A percentile compares a stretch with the other conserved stretches of the same genome.
phyloP scores from a whole-genome alignment of 257 asterid species.

The Solanum lignicaule region DNA sequence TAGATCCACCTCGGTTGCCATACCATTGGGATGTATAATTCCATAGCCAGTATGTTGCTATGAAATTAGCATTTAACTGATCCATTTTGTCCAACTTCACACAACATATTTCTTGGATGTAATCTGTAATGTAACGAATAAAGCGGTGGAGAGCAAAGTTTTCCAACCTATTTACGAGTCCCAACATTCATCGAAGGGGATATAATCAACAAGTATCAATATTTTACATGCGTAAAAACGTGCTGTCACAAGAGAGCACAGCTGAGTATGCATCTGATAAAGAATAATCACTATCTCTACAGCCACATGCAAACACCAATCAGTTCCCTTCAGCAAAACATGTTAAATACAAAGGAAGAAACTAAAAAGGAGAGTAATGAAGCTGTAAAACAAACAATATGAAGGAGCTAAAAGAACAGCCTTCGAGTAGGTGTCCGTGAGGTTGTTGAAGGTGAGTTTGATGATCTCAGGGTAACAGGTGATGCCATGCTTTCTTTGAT shows the following conservation, averaged over 20 bases:
- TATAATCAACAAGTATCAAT: neutral
- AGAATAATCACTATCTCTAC: neutral
- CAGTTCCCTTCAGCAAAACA: neutral
- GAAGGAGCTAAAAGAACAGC: conserved; percentile 30
- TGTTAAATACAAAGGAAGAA: neutral
- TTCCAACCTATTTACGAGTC: neutral
- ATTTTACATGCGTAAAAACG: neutral
- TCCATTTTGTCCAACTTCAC: neutral
- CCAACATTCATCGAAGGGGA: neutral
- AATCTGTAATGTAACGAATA: neutral
- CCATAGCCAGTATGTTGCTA: neutral
- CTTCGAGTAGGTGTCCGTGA: conserved; percentile 24
- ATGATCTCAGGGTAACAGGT: conserved; percentile 27
- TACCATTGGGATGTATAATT: neutral
- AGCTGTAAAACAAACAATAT: neutral
- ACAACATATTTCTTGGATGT: neutral
- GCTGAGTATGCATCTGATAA: neutral
- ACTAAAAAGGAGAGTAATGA: neutral
- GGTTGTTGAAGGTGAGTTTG: conserved; percentile 12
- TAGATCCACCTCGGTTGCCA: neutral
- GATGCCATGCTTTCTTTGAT: conserved; percentile 26
- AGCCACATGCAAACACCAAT: conserved; percentile 4
- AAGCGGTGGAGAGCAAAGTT: neutral
- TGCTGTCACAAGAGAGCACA: neutral
- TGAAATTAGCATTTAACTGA: neutral